Conservation (phyloP, 2,329 filamentous ascomycete genomes). For the Colletotrichum euphorbiae region DNA sequence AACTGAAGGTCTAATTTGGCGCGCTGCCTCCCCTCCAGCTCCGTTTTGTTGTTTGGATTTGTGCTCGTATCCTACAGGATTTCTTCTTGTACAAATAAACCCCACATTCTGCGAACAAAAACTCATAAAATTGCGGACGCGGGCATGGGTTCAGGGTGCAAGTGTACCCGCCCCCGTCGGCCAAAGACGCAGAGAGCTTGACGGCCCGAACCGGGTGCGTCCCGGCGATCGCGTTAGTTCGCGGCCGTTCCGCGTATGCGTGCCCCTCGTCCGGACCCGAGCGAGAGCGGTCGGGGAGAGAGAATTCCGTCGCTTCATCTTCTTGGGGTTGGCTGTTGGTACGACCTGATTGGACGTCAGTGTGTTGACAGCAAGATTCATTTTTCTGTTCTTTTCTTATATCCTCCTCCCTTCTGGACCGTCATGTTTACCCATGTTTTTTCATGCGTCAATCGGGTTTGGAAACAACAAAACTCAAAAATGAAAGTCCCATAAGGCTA, state of each 20-base stretch:
- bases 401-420: not conserved
- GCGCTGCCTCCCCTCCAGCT: too few species aligned
- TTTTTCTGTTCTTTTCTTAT: not conserved
- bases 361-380: not conserved
- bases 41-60: too few species aligned
- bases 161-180: too few species aligned
- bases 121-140: not conserved
- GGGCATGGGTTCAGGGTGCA: too few species aligned
- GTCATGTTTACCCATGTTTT: conserved; percentile 9
- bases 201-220: not conserved
- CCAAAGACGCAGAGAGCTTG: not conserved
- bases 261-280: conserved; percentile 8
- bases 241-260: not conserved
- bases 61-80: not conserved
- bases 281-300: conserved; percentile 28
- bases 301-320: not conserved
- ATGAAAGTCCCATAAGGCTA: conserved; percentile 35
- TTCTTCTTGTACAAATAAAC: not conserved
- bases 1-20: too few species aligned
- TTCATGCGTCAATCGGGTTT: conserved; percentile 14
- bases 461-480: not conserved
- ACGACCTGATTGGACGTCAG: not conserved
- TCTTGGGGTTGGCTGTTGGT: not conserved
- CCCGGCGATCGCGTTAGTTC: conserved; percentile 18
- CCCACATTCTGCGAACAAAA: conserved; percentile 5